These are phyloP conservation scores for Apiotrichum brassicae DNA, from an alignment of 1,284 basidiomycete genomes.

Conservation along the genomic window DNA sequence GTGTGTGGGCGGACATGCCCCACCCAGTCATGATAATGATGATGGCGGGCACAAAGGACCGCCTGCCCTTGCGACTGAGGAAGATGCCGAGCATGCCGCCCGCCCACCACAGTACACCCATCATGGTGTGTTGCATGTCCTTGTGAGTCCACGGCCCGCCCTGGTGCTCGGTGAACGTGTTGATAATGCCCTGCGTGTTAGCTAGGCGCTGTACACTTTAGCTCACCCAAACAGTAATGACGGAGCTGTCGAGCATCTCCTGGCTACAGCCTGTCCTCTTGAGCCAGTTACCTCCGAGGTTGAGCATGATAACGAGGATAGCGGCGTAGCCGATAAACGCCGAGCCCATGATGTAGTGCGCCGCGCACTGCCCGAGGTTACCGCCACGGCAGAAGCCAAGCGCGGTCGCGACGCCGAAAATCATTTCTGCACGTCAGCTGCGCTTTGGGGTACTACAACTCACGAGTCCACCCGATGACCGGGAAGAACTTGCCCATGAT, in stretches of 20 bases:
- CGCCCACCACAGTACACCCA: constrained; percentile 72
- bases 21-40: constrained; percentile 88
- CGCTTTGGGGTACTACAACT: constrained; percentile 51
- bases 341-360: constrained; percentile 83
- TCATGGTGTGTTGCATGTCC: constrained; percentile 85
- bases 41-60: constrained; percentile 72
- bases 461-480: constrained; percentile 77
- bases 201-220: neutral
- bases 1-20: constrained; percentile 88
- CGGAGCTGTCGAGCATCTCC: constrained; percentile 85
- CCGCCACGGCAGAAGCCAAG: constrained; percentile 60
- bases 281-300: constrained; percentile 78
- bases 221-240: constrained; percentile 80
- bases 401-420: constrained; percentile 46
- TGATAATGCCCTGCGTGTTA: constrained; percentile 54
- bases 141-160: constrained; percentile 77
- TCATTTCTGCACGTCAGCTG: constrained; percentile 48
- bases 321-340: constrained; percentile 82
- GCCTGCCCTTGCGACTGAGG: constrained; percentile 73
- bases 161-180: constrained; percentile 89
- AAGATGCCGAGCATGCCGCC: constrained; percentile 85
- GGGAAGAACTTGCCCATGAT: constrained; percentile 79
- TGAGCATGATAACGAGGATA: constrained; percentile 73
- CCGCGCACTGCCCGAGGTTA: constrained; percentile 68
- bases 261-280: constrained; percentile 54